Percentiles rank a stretch among this genome's conserved stretches.
Evolutionary conservation across 192 early-diverging fungal genomes (phyloP).

Genomic region (Chytriomyces sp.): DNA sequence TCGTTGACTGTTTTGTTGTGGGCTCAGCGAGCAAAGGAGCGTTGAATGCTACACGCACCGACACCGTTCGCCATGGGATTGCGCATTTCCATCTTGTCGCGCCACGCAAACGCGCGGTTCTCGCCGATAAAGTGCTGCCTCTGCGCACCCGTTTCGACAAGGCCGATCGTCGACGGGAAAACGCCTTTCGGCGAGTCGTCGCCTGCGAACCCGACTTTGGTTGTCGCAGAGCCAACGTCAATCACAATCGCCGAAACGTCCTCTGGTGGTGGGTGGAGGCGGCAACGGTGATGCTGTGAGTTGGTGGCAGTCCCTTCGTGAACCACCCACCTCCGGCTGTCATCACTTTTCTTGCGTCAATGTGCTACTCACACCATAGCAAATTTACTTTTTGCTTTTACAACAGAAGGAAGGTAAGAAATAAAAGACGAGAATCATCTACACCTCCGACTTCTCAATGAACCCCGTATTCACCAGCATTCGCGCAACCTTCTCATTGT

Average conservation of each 20-base stretch:
- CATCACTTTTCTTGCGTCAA: too few species aligned
- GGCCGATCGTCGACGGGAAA: conserved; percentile 79
- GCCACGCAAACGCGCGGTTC: conserved; percentile 56
- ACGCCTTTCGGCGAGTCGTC: conserved; percentile 91
- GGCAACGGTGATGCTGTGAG: too few species aligned
- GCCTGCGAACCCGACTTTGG: conserved; percentile 95
- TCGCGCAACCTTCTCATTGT: conserved; percentile 50
- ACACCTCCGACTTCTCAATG: too few species aligned
- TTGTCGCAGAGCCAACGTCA: conserved; percentile 85
- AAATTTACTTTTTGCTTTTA: too few species aligned
- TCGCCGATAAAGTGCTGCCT: conserved; percentile 49
- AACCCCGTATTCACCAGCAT: conserved; percentile 44
- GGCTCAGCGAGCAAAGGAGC: background rate
- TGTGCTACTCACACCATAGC: too few species aligned
- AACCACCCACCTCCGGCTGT: too few species aligned
- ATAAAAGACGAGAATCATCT: too few species aligned
- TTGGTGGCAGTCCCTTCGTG: too few species aligned
- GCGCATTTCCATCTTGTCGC: conserved; percentile 77
- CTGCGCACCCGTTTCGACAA: conserved; percentile 31
- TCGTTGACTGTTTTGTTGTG: conserved; percentile 72
- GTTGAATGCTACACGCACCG: conserved; percentile 48
- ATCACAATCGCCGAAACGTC: conserved; percentile 93
- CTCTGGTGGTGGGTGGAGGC: too few species aligned
- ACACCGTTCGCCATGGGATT: conserved; percentile 87
- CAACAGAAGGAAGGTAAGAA: too few species aligned